A percentile compares a stretch with the other conserved stretches of the same genome.
phyloP scores from a whole-genome alignment of 495 filamentous ascomycete genomes.

The Haplographium delicatum region DNA sequence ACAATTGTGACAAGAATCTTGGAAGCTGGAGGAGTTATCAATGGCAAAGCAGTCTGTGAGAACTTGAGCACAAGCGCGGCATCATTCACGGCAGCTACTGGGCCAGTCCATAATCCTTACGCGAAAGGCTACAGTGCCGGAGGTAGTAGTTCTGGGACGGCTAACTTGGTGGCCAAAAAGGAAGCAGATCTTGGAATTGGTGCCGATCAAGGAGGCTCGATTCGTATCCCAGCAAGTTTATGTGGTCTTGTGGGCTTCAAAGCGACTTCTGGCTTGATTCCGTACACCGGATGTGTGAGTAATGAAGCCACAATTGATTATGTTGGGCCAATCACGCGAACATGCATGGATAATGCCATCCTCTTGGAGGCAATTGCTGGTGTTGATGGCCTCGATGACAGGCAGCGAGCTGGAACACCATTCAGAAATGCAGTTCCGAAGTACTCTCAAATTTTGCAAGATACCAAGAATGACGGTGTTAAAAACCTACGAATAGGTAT shows the following conservation, averaged over 20 bases:
- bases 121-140: constrained; percentile 37
- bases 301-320: constrained; percentile 38
- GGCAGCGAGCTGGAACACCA: constrained; percentile 30
- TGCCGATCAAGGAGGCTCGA: constrained; percentile 47
- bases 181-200: constrained; percentile 46
- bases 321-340: constrained; percentile 38
- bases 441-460: constrained; percentile 33
- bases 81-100: constrained; percentile 36
- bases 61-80: constrained; percentile 38
- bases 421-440: constrained; percentile 26
- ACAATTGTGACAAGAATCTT: constrained; percentile 44
- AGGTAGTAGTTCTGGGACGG: constrained; percentile 45
- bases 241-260: constrained; percentile 38
- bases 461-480: constrained; percentile 25
- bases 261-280: constrained; percentile 44
- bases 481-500: constrained; percentile 40
- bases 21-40: constrained; percentile 38
- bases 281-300: constrained; percentile 35
- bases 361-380: constrained; percentile 44
- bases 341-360: constrained; percentile 37
- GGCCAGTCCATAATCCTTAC: constrained; percentile 37
- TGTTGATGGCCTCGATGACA: constrained; percentile 47
- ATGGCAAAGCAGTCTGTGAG: constrained; percentile 41
- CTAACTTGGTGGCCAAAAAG: constrained; percentile 37
- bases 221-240: constrained; percentile 42